These are phyloP conservation scores for Psilocybe sp. DNA, from an alignment of 768 basidiomycete genomes.

Conservation along the genomic window DNA sequence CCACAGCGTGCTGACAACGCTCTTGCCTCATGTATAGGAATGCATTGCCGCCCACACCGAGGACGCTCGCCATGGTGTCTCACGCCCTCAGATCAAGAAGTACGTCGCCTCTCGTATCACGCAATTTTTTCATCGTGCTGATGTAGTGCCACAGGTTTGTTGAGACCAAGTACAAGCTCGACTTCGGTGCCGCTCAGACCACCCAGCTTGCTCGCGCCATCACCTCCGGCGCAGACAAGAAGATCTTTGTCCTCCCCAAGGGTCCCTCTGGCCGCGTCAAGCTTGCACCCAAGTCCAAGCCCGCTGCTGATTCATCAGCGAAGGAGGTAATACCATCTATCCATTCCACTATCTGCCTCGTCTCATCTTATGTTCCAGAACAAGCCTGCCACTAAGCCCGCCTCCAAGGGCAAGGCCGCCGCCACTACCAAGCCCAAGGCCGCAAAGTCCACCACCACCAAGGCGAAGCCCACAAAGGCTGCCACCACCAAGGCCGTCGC, in stretches of 20 bases:
- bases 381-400: constrained; percentile 27
- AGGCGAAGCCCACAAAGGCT: constrained; percentile 21
- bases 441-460: constrained; percentile 13
- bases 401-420: constrained; percentile 25
- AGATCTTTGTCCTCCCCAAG: constrained; percentile 84
- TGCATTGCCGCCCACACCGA: constrained; percentile 73
- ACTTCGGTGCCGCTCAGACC: constrained; percentile 75
- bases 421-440: constrained; percentile 36
- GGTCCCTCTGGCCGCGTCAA: constrained; percentile 79
- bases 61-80: constrained; percentile 81
- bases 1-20: constrained; percentile 13
- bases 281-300: constrained; percentile 51
- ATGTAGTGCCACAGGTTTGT: constrained; percentile 56
- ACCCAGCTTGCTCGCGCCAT: constrained; percentile 82
- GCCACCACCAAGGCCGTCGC: constrained; percentile 21
- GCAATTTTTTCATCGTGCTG: constrained; percentile 11
- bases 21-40: constrained; percentile 50
- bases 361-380: constrained; percentile 20
- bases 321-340: constrained; percentile 35
- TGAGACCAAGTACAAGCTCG: constrained; percentile 78
- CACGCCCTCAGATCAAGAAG: constrained; percentile 93
- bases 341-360: constrained; percentile 9
- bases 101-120: constrained; percentile 28
- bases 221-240: constrained; percentile 76
- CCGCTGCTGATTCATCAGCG: constrained; percentile 32